These are phyloP conservation scores for Puccinellia tenuiflora DNA, from an alignment of 176 grass and related monocot genomes.

Conservation along the genomic window DNA sequence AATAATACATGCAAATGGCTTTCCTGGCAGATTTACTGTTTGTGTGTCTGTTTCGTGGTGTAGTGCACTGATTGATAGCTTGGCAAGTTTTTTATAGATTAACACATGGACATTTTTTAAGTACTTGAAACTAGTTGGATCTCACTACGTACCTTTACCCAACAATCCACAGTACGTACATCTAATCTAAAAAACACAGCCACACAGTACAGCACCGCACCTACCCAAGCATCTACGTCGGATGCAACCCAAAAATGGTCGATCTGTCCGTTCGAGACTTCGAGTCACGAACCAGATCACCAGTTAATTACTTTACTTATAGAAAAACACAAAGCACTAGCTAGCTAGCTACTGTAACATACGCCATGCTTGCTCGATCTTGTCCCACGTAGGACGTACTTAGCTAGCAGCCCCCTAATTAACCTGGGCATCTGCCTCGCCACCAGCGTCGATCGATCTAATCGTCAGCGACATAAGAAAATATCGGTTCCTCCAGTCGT, in stretches of 20 bases:
- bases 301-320: slow-evolving; percentile 8
- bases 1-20: no score
- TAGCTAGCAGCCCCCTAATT: no score
- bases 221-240: background rate
- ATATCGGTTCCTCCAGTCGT: background rate
- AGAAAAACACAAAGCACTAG: no score
- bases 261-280: background rate
- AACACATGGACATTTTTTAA: background rate
- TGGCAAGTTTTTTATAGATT: background rate
- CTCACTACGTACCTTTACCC: slow-evolving; percentile 2
- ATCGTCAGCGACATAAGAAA: background rate
- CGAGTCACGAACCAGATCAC: slow-evolving; percentile 12
- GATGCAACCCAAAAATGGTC: slow-evolving; percentile 39
- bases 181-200: no score
- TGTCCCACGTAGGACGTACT: background rate
- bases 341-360: background rate
- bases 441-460: background rate
- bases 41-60: background rate
- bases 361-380: background rate
- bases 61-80: background rate
- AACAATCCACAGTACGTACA: no score
- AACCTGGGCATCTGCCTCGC: background rate
- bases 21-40: no score
- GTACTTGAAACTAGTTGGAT: slow-evolving; percentile 18
- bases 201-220: no score